Evolutionary conservation across 2,329 filamentous ascomycete species (phyloP).

Genomic region (Fusarium graminum): DNA sequence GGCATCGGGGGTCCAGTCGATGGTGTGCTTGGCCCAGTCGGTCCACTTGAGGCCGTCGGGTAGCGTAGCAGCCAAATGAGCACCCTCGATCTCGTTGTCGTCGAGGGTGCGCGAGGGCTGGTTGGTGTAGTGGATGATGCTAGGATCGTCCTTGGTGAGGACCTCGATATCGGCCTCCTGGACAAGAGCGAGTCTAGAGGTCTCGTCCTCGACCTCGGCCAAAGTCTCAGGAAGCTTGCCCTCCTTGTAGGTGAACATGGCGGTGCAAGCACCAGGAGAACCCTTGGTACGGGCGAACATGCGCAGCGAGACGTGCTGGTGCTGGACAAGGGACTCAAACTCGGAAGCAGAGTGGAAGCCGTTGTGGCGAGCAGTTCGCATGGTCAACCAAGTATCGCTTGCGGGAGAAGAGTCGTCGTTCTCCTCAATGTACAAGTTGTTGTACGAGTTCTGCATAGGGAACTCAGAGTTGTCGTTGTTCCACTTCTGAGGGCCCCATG

Average conservation of each 20-base stretch:
- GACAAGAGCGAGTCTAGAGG: conserved; percentile 48
- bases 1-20: conserved; percentile 68
- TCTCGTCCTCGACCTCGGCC: too few relatives aligned
- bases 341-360: conserved; percentile 61
- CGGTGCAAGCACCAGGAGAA: conserved; percentile 61
- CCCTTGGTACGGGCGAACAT: conserved; percentile 64
- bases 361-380: conserved; percentile 59
- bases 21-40: conserved; percentile 68
- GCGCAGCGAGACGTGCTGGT: conserved; percentile 55
- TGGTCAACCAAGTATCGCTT: conserved; percentile 59
- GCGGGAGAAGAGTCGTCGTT: conserved; percentile 51
- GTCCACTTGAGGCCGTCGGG: conserved; percentile 61
- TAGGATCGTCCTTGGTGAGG: conserved; percentile 58
- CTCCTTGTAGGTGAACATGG: conserved; percentile 64
- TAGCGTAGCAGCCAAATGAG: conserved; percentile 60
- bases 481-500: conserved; percentile 57
- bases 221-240: conserved; percentile 39
- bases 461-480: conserved; percentile 54
- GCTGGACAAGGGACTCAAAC: conserved; percentile 55
- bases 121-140: conserved; percentile 68
- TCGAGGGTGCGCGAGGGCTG: conserved; percentile 64
- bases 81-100: conserved; percentile 59
- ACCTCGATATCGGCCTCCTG: conserved; percentile 67
- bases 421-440: conserved; percentile 61
- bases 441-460: conserved; percentile 55